Evolutionary conservation across 192 early-diverging fungal species (phyloP), one percentile per base, ranked within the genome.

Genomic region (Podila horticola): DNA sequence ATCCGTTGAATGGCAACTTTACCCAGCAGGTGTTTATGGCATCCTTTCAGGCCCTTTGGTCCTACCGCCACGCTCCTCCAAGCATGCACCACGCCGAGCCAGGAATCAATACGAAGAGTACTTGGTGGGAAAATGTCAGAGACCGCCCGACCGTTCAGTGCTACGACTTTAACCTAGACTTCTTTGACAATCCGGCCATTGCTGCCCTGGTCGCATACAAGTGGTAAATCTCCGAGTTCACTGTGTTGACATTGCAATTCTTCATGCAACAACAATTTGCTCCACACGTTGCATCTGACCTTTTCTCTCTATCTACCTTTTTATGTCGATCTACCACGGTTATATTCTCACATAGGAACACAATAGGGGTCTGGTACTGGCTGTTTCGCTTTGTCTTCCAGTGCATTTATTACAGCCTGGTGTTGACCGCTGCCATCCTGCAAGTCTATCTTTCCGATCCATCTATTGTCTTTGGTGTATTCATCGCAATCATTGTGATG

Each of bases 151-250:
- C 12, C 22, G 61, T 71, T 24, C 31, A 20, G 30, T 20, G 19
- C 49, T 45, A 71, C 36, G 24, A 5, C 26, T 34, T 58, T 31
- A 33, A 20, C 24, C 2, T 33, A 3, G 9, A n/a, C 11, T 6
- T 28, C 11, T 63, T 71, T 28, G 69, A 71, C 49, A 71, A 71
- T 26, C 69, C 69, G 1, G 69, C 69, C 26, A 58, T 71, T 52
- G 61, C 57, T 31, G 61, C 69, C 2, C 58, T 71, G n/a, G 36
- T 71, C 52, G 59, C 48, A n/a, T 71, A 71, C 26, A 71, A 71
- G 52, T 71, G 69, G 69, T 71, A 52, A 22, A 45, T 45, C 36
- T n/a, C n/a, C n/a, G n/a, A n/a, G n/a, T n/a, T n/a, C n/a, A n/a
- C n/a, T n/a, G n/a, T n/a, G n/a, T n/a, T n/a, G n/a, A n/a, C n/a